These are phyloP conservation scores for Pichia nakasei DNA, from an alignment of 805 yeast genomes.

Conservation along the genomic window DNA sequence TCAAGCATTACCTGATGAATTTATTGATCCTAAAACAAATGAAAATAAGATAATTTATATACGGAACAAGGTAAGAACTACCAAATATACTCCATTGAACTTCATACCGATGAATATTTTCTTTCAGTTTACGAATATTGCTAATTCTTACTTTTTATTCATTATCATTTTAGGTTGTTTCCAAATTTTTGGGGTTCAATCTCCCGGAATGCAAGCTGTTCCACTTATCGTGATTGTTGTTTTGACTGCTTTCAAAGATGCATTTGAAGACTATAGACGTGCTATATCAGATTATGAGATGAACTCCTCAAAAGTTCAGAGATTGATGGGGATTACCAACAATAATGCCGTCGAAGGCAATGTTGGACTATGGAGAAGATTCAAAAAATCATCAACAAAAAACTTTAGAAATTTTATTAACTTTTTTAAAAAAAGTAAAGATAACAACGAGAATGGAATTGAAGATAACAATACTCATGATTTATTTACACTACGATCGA, in stretches of 20 bases:
- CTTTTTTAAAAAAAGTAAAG: slow-evolving; percentile 8
- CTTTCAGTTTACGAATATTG: slow-evolving; percentile 50
- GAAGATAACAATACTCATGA: slow-evolving; percentile 3
- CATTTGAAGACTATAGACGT: slow-evolving; percentile 67
- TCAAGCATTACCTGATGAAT: slow-evolving; percentile 48
- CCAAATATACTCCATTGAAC: slow-evolving; percentile 51
- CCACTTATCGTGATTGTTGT: slow-evolving; percentile 74
- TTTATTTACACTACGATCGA: slow-evolving; percentile 2
- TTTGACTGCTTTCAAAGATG: slow-evolving; percentile 69
- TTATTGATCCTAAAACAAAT: slow-evolving; percentile 48
- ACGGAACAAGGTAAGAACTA: slow-evolving; percentile 52
- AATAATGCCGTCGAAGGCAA: slow-evolving; percentile 47
- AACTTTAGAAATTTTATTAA: slow-evolving; percentile 10
- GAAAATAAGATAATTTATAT: slow-evolving; percentile 33
- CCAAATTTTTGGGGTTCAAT: slow-evolving; percentile 63
- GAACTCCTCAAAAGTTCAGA: slow-evolving; percentile 56
- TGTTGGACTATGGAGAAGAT: slow-evolving; percentile 56
- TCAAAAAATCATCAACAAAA: slow-evolving; percentile 48
- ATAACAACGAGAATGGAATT: not conserved
- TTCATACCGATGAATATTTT: slow-evolving; percentile 49
- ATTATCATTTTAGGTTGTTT: slow-evolving; percentile 51
- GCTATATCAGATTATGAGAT: slow-evolving; percentile 55
- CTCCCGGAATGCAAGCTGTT: slow-evolving; percentile 69
- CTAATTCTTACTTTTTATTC: slow-evolving; percentile 49
- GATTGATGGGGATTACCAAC: slow-evolving; percentile 45